phyloP scores from a whole-genome alignment of 176 grass and related monocot genomes.

The Avena sativa region DNA sequence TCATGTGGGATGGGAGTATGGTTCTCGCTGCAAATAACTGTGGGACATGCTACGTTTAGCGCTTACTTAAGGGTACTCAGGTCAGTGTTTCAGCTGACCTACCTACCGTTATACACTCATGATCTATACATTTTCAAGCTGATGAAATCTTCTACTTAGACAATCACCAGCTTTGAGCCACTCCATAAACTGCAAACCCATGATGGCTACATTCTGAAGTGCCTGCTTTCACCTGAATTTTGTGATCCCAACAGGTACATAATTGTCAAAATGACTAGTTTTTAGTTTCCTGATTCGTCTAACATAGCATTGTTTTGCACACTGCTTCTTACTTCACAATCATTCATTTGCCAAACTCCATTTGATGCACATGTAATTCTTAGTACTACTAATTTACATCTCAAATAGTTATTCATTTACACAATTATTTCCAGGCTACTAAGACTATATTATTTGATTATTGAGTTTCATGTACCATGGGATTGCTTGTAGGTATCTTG shows the following conservation, averaged over 20 bases:
- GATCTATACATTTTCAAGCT: conserved; percentile 27
- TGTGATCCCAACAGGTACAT: conserved; percentile 81
- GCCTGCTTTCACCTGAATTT: conserved; percentile 89
- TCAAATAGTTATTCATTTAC: not conserved
- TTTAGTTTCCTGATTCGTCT: not conserved
- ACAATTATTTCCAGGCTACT: not conserved
- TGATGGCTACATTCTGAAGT: conserved; percentile 86
- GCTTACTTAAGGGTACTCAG: conserved; percentile 76
- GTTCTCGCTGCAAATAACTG: conserved; percentile 93
- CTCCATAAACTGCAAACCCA: conserved; percentile 94
- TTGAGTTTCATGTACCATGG: not conserved
- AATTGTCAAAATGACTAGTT: not conserved
- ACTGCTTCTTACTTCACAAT: conserved; percentile 3
- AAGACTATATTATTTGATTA: not conserved
- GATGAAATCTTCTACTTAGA: conserved; percentile 47
- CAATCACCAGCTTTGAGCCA: conserved; percentile 72
- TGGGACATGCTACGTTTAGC: conserved; percentile 96
- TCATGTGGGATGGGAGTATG: conserved; percentile 99
- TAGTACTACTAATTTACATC: not conserved
- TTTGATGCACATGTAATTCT: not conserved
- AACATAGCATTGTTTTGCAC: not conserved
- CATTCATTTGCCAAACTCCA: conserved; percentile 26
- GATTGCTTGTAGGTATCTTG: conserved; percentile 76
- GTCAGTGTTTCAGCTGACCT: conserved; percentile 23
- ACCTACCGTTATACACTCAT: not conserved